A percentile compares a stretch with the other conserved stretches of the same genome.
Conservation (phyloP, 805 yeast species). For the Diddensiella santjacobensis region DNA sequence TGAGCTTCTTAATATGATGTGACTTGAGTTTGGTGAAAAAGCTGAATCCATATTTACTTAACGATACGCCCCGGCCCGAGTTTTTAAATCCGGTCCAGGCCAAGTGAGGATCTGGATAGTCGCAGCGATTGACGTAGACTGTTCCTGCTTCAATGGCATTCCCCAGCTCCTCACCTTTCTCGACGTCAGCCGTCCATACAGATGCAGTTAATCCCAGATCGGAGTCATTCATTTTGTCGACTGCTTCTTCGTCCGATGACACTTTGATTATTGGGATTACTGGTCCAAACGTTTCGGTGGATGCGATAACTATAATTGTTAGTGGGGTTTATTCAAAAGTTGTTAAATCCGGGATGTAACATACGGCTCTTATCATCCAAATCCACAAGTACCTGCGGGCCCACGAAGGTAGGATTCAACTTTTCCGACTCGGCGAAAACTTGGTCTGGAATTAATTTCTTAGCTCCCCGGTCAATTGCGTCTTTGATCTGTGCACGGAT, state of each 20-base stretch:
- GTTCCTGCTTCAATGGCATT: slow-evolving; percentile 58
- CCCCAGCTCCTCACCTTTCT: slow-evolving; percentile 64
- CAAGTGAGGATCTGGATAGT: slow-evolving; percentile 58
- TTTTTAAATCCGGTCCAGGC: slow-evolving; percentile 75
- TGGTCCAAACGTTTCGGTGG: slow-evolving; percentile 88
- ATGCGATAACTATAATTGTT: slow-evolving; percentile 44
- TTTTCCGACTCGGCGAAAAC: slow-evolving; percentile 66
- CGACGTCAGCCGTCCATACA: slow-evolving; percentile 67
- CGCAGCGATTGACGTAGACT: slow-evolving; percentile 61
- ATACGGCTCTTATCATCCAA: slow-evolving; percentile 54
- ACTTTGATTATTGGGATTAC: slow-evolving; percentile 75
- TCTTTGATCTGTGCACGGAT: slow-evolving; percentile 44
- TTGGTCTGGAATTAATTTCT: slow-evolving; percentile 43
- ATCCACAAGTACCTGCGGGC: slow-evolving; percentile 78
- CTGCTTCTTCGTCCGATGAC: slow-evolving; percentile 67
- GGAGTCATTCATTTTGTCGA: slow-evolving; percentile 69
- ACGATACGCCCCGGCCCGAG: slow-evolving; percentile 69
- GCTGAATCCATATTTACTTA: slow-evolving; percentile 62
- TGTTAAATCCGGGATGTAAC: slow-evolving; percentile 1
- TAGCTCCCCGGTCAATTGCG: slow-evolving; percentile 55
- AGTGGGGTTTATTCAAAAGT: not conserved
- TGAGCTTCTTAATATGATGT: slow-evolving; percentile 30
- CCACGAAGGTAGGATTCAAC: slow-evolving; percentile 69
- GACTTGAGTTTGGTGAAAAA: slow-evolving; percentile 33
- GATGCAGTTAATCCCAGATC: slow-evolving; percentile 87